Base-by-base conservation (phyloP, 176 grass and related monocot genomes). In the Aegilops speltoides region DNA sequence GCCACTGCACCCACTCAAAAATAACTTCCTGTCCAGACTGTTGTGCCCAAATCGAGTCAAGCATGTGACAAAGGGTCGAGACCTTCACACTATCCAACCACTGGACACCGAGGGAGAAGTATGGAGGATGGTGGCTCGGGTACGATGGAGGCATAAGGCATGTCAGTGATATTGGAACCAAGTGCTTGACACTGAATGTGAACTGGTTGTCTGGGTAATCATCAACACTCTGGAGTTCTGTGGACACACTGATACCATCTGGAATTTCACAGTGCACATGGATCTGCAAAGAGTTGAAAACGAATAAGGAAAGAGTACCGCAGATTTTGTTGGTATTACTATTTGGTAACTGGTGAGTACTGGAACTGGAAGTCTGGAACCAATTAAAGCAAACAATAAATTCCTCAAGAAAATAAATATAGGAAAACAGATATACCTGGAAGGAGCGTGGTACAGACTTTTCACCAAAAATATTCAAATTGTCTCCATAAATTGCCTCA, bases 1-100 rank as follows among this genome's bases (percentile, higher is more conserved):
- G 67, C 83, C 92, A 93, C 70, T 91, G 86, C 28, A 91, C 89
- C 89, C 89, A 93, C 10, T 77, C 88, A 84, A 91, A 93, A 80
- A 88, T 40, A 72, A 89, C 57, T 59, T 93, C 89, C 28, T 88
- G 86, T 72, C 86, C 83, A 80, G 74, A 74, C 84, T 91, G 88
- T 20, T 84, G 86, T 45, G 71, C 73, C 88, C 92, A 93, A 6
- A 93, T 88, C 13, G 69, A 48, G 65, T 93, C 92, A 10, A 93
- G 78, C 74, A 88, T 91, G 62, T 57, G 61, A 77, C 89, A 91
- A 80, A 93, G 86, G 31, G 67, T 65, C 60, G 92, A 88, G 80
- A 88, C 79, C 77, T 91, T 93, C 63, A 6, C 29, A 4, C 11
- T 17, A 56, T 91, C 79, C 83, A 93, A 84, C 86, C 89, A 93